Evolutionary conservation across 306 rosid genomes (phyloP), one percentile per base, ranked within the genome.

Genomic region (Arachis hypogaea): DNA sequence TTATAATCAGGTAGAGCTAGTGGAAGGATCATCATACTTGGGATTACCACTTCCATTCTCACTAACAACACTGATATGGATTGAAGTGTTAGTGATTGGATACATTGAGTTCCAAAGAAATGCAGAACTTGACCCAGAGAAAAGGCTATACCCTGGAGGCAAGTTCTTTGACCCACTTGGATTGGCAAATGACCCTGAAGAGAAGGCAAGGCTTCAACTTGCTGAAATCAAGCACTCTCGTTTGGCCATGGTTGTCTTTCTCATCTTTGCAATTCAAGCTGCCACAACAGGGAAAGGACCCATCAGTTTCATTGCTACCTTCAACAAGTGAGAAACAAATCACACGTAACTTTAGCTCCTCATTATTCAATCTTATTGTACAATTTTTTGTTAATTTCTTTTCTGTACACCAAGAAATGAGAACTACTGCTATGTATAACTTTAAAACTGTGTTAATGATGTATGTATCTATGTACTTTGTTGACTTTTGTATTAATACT

Each of bases 201-300:
- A 89, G 80, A 82, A 66, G 43, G 93, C 59, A 4, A 86, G 91
- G 51, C 97, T 92, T 69, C 96, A 92, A 69, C 66, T 92, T 5
- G 96, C 97, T 7, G 97, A 92, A 79, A 86, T 92, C 83, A 89
- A 92, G 82, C 97, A 92, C 71, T 69, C 89, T 0, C 84, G 97
- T 4, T 82, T 92, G 5, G 97, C 93, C 11, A 92, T 92, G 97
- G 74, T 92, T 43, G 96, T 72, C 8, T 92, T 92, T 83, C 91
- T 92, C 69, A 68, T 84, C 80, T 92, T 92, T 83, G 93, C 79
- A 7, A 80, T 92, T 66, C 91, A 87, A 86, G 96, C 96, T 68
- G 91, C 91, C 76, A 82, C 76, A 2, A 89, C 91, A 5, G 93
- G 97, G 11, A 89, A 92, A 78, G 97, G 93, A 12, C 97, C 96